These are phyloP conservation scores for Saccharomyces hybrid DNA, from an alignment of 1,139 yeast genomes.

Conservation along the genomic window DNA sequence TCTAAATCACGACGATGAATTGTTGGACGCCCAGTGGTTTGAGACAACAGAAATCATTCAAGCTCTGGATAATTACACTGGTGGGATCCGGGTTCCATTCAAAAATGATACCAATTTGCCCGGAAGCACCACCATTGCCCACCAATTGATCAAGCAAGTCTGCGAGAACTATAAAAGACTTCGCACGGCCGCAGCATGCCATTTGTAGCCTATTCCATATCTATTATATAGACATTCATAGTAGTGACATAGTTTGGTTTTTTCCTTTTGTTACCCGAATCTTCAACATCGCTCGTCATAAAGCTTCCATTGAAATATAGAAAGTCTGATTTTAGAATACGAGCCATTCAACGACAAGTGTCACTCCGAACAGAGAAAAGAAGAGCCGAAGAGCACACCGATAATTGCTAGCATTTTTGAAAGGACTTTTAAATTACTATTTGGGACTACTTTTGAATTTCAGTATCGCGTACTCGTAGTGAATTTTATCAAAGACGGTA, in stretches of 20 bases:
- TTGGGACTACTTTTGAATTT: background rate
- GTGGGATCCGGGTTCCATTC: slow-evolving; percentile 17
- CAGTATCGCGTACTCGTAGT: background rate
- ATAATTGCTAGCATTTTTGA: background rate
- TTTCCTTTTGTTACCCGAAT: background rate
- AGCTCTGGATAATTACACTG: slow-evolving; percentile 34
- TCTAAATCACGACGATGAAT: slow-evolving; percentile 76
- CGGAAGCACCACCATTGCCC: slow-evolving; percentile 45
- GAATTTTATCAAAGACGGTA: background rate
- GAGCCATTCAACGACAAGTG: background rate
- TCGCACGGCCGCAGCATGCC: background rate
- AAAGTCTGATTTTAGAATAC: background rate
- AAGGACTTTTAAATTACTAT: background rate
- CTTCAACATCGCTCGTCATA: background rate
- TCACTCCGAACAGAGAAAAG: background rate
- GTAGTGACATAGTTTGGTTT: no score
- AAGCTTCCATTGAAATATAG: background rate
- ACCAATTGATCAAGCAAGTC: slow-evolving; percentile 31
- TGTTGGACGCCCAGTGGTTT: slow-evolving; percentile 81
- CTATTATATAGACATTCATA: background rate
- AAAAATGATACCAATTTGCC: slow-evolving; percentile 37
- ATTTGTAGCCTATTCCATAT: background rate
- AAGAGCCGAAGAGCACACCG: background rate
- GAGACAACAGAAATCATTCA: slow-evolving; percentile 43
- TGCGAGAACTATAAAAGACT: slow-evolving; percentile 20